Evolutionary conservation across 495 filamentous ascomycete genomes (phyloP).

Genomic region (Penicillium taxi): DNA sequence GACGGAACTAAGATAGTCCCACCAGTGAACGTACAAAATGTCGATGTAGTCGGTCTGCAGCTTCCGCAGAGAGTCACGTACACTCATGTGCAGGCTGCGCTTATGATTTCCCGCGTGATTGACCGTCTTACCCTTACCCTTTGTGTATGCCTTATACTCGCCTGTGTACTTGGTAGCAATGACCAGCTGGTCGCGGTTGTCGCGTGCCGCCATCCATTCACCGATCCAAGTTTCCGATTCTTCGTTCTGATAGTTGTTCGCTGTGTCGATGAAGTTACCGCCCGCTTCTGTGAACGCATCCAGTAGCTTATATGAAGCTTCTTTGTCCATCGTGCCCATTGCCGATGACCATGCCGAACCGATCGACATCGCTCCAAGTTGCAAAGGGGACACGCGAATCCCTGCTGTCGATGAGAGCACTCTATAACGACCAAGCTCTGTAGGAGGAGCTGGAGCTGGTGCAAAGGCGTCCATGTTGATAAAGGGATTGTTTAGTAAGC

Average conservation of each 20-base stretch:
- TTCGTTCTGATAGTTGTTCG: slow-evolving; percentile 56
- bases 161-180: slow-evolving; percentile 66
- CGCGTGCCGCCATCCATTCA: slow-evolving; percentile 59
- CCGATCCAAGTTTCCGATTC: slow-evolving; percentile 62
- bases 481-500: no score
- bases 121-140: no score
- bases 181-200: slow-evolving; percentile 54
- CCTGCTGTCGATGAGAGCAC: slow-evolving; percentile 41
- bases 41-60: slow-evolving; percentile 63
- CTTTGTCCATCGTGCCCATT: slow-evolving; percentile 51
- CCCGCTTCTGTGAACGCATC: slow-evolving; percentile 54
- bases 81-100: slow-evolving; percentile 47
- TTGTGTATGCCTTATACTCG: no score
- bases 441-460: neutral
- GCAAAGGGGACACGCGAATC: slow-evolving; percentile 51
- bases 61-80: slow-evolving; percentile 50
- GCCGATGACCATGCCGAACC: slow-evolving; percentile 39
- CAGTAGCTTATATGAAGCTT: slow-evolving; percentile 48
- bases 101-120: slow-evolving; percentile 50
- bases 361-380: slow-evolving; percentile 55
- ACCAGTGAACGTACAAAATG: slow-evolving; percentile 65
- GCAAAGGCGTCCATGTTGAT: neutral
- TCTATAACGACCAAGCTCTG: neutral
- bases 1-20: slow-evolving; percentile 56
- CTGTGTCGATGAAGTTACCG: slow-evolving; percentile 66